Base-by-base conservation (phyloP, 495 filamentous ascomycete species). In the Extremus antarcticus region DNA sequence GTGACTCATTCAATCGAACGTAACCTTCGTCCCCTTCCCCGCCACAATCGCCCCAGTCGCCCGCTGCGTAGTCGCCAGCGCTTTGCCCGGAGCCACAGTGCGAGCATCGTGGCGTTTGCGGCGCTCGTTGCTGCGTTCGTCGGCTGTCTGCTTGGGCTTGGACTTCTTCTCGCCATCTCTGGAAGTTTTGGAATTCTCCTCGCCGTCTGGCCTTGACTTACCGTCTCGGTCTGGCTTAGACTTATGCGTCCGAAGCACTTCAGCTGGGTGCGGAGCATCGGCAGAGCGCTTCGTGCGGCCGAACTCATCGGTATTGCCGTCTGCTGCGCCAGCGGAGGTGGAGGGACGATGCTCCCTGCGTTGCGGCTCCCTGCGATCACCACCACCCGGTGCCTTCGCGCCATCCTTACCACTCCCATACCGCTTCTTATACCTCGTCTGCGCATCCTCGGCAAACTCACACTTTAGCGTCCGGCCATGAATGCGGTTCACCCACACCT, bases 391-490 rank as follows among this genome's bases (percentile, higher is more conserved):
- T 46, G 57, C 48, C 62, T 43, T 50, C 20, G 19, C 9, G 15
- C 3, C 53, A 4, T 43, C 50, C 21, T 39, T 43, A 4, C 66
- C 66, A 68, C 87, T 89, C 46, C 88, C 86, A 69, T 85, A 97
- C 10, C 92, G 81, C 73, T 96, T 97, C 71, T 88, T 87, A 68
- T 99, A 97, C 43, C 92, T 73, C 23, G 80, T 78, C 51, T 82
- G 77, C 40, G 90, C 80, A 66, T 94, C 91, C 72, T 99, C 91
- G 9, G 94, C 92, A 63, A 90, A 87, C 66, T 99, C 92, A 73
- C 90, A 85, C 59, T 88, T 82, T 64, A 99, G 73, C 47, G 78
- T 76, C 16, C 94, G 79, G 17, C 91, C 86, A 45, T 84, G 71
- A 23, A 94, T 74, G 50, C 78, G 76, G 66, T 95, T 94, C 50